These are phyloP conservation scores for Dactylorhiza incarnata DNA, from an alignment of 106 monocot genomes.

Conservation along the genomic window DNA sequence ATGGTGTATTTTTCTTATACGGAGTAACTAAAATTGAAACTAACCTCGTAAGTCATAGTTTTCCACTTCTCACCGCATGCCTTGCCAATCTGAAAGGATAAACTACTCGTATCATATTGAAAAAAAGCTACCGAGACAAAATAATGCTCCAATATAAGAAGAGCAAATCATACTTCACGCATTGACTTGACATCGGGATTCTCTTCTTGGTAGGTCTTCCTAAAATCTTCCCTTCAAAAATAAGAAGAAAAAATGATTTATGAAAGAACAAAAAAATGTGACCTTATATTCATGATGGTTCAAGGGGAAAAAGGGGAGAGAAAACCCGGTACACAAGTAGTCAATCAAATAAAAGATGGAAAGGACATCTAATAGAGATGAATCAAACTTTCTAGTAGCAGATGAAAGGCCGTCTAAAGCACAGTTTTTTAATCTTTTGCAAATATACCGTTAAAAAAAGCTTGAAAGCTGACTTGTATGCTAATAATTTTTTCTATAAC, in stretches of 20 bases:
- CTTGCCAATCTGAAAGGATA: conserved; percentile 72
- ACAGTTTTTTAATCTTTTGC: not conserved
- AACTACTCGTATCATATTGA: not conserved
- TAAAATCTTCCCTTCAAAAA: conserved; percentile 81
- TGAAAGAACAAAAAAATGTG: not conserved
- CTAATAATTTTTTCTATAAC: not conserved
- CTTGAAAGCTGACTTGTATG: not conserved
- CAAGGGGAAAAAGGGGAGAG: not conserved
- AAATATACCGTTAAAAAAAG: not conserved
- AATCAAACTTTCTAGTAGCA: not conserved
- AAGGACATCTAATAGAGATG: not conserved
- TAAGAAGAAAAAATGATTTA: not conserved
- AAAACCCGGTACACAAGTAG: not conserved
- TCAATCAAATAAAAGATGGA: not conserved
- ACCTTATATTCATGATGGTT: not conserved
- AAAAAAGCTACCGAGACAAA: not conserved
- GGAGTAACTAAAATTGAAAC: conserved; percentile 12
- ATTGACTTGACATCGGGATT: conserved; percentile 83
- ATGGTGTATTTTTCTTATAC: not conserved
- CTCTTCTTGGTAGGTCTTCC: conserved; percentile 70
- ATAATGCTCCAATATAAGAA: conserved; percentile 1
- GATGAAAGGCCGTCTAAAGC: not conserved
- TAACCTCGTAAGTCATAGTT: conserved; percentile 79
- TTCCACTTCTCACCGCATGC: conserved; percentile 98
- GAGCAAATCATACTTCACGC: conserved; percentile 41